These are phyloP conservation scores for Diplodia intermedia DNA, from an alignment of 2,329 filamentous ascomycete genomes.

Conservation along the genomic window DNA sequence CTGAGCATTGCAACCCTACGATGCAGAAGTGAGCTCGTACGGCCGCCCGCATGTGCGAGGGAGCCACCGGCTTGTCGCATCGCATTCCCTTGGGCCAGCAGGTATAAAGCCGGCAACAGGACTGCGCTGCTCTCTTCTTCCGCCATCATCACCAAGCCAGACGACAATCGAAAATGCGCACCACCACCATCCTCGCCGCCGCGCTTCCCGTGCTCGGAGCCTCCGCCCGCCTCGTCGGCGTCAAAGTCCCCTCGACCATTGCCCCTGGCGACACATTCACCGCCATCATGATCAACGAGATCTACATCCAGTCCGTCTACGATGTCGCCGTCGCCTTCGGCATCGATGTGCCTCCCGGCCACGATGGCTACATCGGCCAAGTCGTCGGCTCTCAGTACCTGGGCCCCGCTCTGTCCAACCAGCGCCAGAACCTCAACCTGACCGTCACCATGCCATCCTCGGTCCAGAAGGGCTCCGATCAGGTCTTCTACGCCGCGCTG, in stretches of 20 bases:
- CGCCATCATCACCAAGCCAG: neutral
- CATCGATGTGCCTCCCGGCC: constrained; percentile 40
- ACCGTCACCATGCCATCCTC: constrained; percentile 35
- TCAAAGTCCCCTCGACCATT: constrained; percentile 53
- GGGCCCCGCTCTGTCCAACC: constrained; percentile 45
- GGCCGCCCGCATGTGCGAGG: neutral
- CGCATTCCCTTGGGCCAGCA: neutral
- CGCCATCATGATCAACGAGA: constrained; percentile 50
- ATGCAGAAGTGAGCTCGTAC: neutral
- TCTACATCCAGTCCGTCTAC: constrained; percentile 55
- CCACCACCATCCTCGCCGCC: constrained; percentile 36
- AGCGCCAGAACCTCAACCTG: constrained; percentile 39
- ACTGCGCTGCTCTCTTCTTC: neutral
- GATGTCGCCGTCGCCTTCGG: constrained; percentile 57
- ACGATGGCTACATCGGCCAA: constrained; percentile 42
- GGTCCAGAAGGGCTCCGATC: constrained; percentile 34
- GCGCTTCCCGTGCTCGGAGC: constrained; percentile 36
- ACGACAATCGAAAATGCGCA: constrained; percentile 34
- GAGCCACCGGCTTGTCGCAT: neutral
- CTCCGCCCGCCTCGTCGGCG: constrained; percentile 53
- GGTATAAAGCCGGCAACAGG: neutral
- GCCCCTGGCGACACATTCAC: constrained; percentile 48
- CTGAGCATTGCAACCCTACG: constrained; percentile 5
- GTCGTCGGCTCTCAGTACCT: constrained; percentile 47
- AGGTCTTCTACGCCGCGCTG: constrained; percentile 38